phyloP scores from a whole-genome alignment of 306 rosid species.

The Rosa multiflora region DNA sequence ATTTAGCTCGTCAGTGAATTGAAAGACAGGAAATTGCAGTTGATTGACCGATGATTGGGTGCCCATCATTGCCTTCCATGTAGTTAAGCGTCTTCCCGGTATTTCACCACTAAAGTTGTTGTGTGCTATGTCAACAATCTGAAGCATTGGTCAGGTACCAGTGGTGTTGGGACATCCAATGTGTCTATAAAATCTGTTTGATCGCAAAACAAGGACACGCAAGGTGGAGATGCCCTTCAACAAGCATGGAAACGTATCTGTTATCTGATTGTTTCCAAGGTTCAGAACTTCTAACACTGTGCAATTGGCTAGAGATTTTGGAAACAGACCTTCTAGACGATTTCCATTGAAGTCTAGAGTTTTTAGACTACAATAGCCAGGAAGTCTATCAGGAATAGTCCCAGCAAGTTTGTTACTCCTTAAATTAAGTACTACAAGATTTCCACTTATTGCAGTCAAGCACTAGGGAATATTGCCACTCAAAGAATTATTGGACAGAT shows the following conservation, averaged over 20 bases:
- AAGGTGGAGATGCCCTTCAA: constrained; percentile 26
- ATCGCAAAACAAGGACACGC: constrained; percentile 39
- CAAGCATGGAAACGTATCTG: constrained; percentile 24
- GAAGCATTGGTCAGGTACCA: constrained; percentile 27
- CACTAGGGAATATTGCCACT: too few species aligned
- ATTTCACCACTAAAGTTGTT: constrained; percentile 15
- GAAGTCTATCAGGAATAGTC: too few species aligned
- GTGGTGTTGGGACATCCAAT: constrained; percentile 29
- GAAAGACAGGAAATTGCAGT: constrained; percentile 1
- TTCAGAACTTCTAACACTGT: too few species aligned
- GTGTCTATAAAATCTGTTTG: constrained; percentile 35
- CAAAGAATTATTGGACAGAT: too few species aligned
- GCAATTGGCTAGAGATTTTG: too few species aligned
- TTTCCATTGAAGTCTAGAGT: too few species aligned
- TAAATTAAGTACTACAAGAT: too few species aligned
- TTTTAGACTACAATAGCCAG: too few species aligned
- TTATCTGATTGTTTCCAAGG: constrained; percentile 35
- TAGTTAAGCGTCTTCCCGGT: neutral
- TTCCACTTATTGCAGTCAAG: too few species aligned
- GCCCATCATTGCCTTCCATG: constrained; percentile 17
- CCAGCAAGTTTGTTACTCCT: too few species aligned
- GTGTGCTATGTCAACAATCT: constrained; percentile 14
- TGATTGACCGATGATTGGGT: constrained; percentile 1
- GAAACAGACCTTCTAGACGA: too few species aligned
- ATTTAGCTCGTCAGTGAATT: neutral